Conservation (phyloP, 768 basidiomycete genomes). For the Phlegmacium glaucopus region DNA sequence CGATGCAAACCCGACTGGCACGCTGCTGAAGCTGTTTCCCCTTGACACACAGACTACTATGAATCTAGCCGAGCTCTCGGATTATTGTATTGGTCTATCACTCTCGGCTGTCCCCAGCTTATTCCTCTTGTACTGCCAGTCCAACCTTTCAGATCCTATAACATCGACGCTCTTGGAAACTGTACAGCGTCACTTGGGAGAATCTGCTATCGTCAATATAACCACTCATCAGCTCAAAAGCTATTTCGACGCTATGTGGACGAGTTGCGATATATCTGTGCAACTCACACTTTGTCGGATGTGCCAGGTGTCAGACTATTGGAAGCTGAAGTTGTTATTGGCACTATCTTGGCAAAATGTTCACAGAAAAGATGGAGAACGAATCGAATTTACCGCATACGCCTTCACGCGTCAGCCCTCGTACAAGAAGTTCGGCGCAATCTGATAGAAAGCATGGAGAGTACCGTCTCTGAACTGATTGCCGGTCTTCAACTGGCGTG, state of each 20-base stretch:
- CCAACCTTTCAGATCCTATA: constrained; percentile 33
- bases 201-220: constrained; percentile 20
- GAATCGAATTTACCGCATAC: constrained; percentile 61
- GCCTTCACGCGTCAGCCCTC: constrained; percentile 48
- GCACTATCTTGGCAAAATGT: constrained; percentile 72
- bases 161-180: constrained; percentile 27
- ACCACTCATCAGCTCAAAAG: constrained; percentile 19
- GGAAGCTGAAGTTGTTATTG: constrained; percentile 74
- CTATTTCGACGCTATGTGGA: constrained; percentile 54
- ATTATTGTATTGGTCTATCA: constrained; percentile 59
- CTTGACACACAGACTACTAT: constrained; percentile 67
- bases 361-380: constrained; percentile 57
- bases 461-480: constrained; percentile 26
- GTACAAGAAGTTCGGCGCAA: constrained; percentile 46
- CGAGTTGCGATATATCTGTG: constrained; percentile 69
- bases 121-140: constrained; percentile 13
- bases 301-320: constrained; percentile 50
- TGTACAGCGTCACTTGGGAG: constrained; percentile 29
- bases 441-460: constrained; percentile 26
- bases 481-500: constrained; percentile 51
- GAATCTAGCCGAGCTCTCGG: constrained; percentile 70
- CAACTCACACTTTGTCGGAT: constrained; percentile 63
- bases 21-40: constrained; percentile 50
- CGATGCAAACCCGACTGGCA: constrained; percentile 79
- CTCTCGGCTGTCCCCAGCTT: constrained; percentile 22